Conservation (phyloP, 2,329 filamentous ascomycete genomes). For the Pezicula carpinea region DNA sequence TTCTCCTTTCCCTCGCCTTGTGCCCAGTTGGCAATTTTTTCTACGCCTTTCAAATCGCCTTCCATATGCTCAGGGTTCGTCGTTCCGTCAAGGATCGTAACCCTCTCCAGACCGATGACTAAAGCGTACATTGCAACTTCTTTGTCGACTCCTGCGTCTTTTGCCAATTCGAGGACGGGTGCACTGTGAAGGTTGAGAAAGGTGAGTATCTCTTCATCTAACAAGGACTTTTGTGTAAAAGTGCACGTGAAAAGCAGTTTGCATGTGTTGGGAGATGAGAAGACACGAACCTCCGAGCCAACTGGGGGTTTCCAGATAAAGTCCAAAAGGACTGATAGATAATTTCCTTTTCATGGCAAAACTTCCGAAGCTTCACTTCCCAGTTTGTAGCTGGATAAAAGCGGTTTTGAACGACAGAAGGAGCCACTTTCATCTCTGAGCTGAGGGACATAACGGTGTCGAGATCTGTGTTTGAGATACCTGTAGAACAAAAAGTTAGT, state of each 20-base stretch:
- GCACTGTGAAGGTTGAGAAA: constrained; percentile 31
- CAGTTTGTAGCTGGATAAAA: constrained; percentile 58
- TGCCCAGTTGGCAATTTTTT: constrained; percentile 36
- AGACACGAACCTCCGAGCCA: constrained; percentile 21
- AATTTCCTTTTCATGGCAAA: constrained; percentile 47
- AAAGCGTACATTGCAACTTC: constrained; percentile 50
- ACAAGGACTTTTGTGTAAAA: too few species aligned
- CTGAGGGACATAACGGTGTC: constrained; percentile 50
- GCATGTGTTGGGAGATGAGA: too few species aligned
- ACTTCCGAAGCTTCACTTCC: constrained; percentile 55
- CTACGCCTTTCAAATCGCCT: constrained; percentile 43
- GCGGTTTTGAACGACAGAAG: constrained; percentile 69
- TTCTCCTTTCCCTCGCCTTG: constrained; percentile 35
- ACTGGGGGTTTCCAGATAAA: constrained; percentile 50
- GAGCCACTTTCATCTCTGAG: constrained; percentile 41
- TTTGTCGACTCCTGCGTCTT: constrained; percentile 32
- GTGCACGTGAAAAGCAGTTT: too few species aligned
- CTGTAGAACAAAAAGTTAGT: too few species aligned
- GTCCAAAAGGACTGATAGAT: constrained; percentile 59
- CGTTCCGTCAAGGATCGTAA: constrained; percentile 52
- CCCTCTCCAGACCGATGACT: constrained; percentile 45
- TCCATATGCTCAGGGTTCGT: constrained; percentile 46
- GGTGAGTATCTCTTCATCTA: too few species aligned
- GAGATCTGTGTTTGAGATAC: constrained; percentile 67
- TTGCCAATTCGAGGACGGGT: constrained; percentile 46